These are phyloP conservation scores for Neocucurbitaria cava DNA, from an alignment of 2,329 filamentous ascomycete species.

Conservation along the genomic window DNA sequence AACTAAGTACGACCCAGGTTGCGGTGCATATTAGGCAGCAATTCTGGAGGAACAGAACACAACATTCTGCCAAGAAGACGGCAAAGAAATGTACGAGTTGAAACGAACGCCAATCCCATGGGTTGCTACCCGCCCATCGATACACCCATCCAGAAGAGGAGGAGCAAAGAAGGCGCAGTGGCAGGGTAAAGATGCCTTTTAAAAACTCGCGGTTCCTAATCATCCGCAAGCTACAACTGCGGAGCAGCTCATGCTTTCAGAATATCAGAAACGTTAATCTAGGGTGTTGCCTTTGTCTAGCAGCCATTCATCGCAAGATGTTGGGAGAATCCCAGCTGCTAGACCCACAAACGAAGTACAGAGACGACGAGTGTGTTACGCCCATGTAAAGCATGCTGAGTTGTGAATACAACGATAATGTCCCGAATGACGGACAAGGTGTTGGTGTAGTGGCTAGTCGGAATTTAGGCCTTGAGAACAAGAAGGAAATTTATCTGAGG, in stretches of 20 bases:
- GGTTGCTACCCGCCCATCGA: conserved; percentile 30
- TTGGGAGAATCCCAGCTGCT: conserved; percentile 30
- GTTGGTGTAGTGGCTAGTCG: not conserved
- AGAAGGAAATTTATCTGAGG: too few species aligned
- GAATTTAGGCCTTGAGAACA: too few species aligned
- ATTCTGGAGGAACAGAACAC: not conserved
- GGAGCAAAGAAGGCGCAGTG: conserved; percentile 30
- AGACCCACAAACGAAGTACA: conserved; percentile 40
- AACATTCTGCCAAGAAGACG: not conserved
- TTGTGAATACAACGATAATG: not conserved
- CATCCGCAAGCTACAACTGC: conserved; percentile 15
- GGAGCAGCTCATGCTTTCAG: conserved; percentile 13
- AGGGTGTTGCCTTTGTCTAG: conserved; percentile 47
- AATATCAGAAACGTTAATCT: conserved; percentile 30
- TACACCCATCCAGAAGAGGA: conserved; percentile 17
- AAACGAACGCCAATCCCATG: conserved; percentile 43
- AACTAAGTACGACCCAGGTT: too few species aligned
- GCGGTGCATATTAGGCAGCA: not conserved
- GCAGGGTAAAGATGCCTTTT: conserved; percentile 41
- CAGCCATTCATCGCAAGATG: conserved; percentile 37
- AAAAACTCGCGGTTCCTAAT: conserved; percentile 32
- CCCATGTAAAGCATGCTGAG: conserved; percentile 11
- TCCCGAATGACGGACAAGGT: not conserved
- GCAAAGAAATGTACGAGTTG: conserved; percentile 35
- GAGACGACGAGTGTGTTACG: conserved; percentile 31